Conservation (phyloP, 768 basidiomycete species). For the Suillus brevipes region DNA sequence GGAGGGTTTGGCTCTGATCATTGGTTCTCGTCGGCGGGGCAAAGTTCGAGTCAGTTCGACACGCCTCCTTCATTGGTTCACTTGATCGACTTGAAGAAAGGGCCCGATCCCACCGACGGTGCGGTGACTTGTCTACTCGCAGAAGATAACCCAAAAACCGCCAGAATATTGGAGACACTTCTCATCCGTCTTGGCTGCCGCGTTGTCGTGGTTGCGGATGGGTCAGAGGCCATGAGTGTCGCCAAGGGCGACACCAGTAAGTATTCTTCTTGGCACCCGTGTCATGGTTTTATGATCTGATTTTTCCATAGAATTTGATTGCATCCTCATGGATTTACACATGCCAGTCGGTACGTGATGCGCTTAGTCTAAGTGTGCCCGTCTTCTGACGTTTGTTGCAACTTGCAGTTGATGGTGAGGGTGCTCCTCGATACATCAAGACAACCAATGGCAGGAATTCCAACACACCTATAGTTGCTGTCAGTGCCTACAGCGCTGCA, state of each 20-base stretch:
- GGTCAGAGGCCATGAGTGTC: conserved; percentile 94
- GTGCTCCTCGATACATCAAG: conserved; percentile 95
- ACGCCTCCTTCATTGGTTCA: conserved; percentile 79
- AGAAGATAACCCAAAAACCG: conserved; percentile 97
- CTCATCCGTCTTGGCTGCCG: conserved; percentile 93
- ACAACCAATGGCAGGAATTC: conserved; percentile 95
- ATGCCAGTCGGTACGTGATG: conserved; percentile 84
- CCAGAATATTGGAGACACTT: conserved; percentile 95
- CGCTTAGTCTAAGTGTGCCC: background rate
- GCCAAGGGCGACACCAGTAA: conserved; percentile 97
- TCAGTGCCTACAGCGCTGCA: conserved; percentile 81
- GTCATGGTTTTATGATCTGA: conserved; percentile 11
- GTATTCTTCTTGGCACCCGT: conserved; percentile 34
- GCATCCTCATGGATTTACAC: conserved; percentile 92
- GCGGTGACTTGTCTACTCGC: conserved; percentile 93
- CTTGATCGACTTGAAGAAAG: conserved; percentile 77
- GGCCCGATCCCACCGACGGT: conserved; percentile 77
- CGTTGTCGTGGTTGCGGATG: conserved; percentile 93
- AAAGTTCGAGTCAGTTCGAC: conserved; percentile 54
- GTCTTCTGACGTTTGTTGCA: conserved; percentile 27
- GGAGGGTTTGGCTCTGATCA: conserved; percentile 75
- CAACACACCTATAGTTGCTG: conserved; percentile 87
- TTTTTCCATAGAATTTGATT: conserved; percentile 78
- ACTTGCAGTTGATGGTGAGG: conserved; percentile 83
- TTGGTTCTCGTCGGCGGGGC: conserved; percentile 60